phyloP scores from a whole-genome alignment of 352 stramenopile species.

The Globisporangium paddicum region DNA sequence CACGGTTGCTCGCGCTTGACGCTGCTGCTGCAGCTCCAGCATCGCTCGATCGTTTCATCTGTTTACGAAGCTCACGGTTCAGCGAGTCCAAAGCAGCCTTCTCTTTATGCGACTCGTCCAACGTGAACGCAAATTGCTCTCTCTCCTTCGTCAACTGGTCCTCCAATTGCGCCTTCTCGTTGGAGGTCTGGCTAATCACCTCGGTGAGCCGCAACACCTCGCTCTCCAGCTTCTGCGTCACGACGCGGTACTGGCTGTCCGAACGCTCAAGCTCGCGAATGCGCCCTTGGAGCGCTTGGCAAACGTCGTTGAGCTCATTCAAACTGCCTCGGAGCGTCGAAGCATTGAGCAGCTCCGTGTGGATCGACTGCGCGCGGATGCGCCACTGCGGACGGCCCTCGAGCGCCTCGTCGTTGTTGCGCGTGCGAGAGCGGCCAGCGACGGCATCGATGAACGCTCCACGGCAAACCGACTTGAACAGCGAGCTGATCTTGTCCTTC shows the following conservation, averaged over 20 bases:
- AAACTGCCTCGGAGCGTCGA: slow-evolving; percentile 54
- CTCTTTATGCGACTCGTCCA: slow-evolving; percentile 84
- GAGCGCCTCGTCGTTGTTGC: slow-evolving; percentile 12
- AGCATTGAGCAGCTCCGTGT: slow-evolving; percentile 58
- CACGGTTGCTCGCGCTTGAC: slow-evolving; percentile 15
- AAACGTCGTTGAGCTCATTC: slow-evolving; percentile 62
- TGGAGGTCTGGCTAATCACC: slow-evolving; percentile 18
- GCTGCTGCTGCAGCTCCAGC: slow-evolving; percentile 11
- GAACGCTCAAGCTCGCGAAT: slow-evolving; percentile 71
- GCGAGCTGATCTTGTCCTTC: slow-evolving; percentile 53
- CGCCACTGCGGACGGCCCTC: slow-evolving; percentile 60
- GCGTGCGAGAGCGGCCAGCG: slow-evolving; percentile 30
- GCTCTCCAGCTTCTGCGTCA: slow-evolving; percentile 76
- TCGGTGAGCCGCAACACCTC: slow-evolving; percentile 61
- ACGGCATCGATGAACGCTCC: slow-evolving; percentile 75
- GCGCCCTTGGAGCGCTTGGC: slow-evolving; percentile 52
- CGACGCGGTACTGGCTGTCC: slow-evolving; percentile 73
- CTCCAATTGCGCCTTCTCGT: slow-evolving; percentile 48
- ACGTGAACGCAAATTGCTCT: slow-evolving; percentile 63
- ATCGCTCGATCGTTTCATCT: slow-evolving; percentile 68
- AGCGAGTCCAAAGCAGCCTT: slow-evolving; percentile 59
- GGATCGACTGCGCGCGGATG: slow-evolving; percentile 69
- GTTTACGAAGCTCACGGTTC: slow-evolving; percentile 77
- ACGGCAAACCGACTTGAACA: slow-evolving; percentile 77
- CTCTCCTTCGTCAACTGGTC: slow-evolving; percentile 58